Evolutionary conservation across 1,139 yeast species (phyloP).

Genomic region (Pichia sp.): DNA sequence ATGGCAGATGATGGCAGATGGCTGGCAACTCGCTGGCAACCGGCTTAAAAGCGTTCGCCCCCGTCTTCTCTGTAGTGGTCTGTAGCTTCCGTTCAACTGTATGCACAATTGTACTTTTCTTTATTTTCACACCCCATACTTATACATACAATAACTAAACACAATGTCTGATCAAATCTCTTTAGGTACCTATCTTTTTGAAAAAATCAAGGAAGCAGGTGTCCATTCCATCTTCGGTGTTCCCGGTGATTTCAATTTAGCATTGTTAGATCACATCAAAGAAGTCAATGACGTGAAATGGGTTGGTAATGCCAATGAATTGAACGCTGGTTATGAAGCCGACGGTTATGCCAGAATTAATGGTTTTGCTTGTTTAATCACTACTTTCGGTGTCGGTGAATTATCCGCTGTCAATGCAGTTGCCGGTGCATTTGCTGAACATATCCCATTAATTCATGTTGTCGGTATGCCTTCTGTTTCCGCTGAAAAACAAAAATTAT

Average conservation of each 20-base stretch:
- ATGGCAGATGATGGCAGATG: no score
- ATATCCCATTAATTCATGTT: conserved; percentile 49
- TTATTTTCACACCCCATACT: background rate
- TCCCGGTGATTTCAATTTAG: conserved; percentile 74
- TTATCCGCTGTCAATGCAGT: conserved; percentile 53
- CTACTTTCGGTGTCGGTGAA: conserved; percentile 69
- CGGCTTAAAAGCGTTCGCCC: no score
- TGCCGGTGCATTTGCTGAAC: conserved; percentile 57
- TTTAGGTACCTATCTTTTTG: conserved; percentile 58
- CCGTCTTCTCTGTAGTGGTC: no score
- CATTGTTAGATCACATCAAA: conserved; percentile 58
- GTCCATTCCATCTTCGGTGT: conserved; percentile 69
- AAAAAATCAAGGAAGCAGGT: conserved; percentile 53
- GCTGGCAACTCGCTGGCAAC: no score
- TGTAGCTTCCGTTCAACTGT: no score
- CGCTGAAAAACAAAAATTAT: conserved; percentile 58
- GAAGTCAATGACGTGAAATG: conserved; percentile 55
- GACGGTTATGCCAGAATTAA: conserved; percentile 67
- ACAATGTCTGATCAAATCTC: conserved; percentile 30
- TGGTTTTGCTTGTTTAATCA: conserved; percentile 52
- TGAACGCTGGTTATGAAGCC: conserved; percentile 66
- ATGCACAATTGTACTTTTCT: no score
- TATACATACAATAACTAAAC: background rate
- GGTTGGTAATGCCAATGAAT: conserved; percentile 70
- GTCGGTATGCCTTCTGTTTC: conserved; percentile 56